A percentile compares a stretch with the other conserved stretches of the same genome.
Conservation (phyloP, 331 rosid species). For the Ulmus americana region DNA sequence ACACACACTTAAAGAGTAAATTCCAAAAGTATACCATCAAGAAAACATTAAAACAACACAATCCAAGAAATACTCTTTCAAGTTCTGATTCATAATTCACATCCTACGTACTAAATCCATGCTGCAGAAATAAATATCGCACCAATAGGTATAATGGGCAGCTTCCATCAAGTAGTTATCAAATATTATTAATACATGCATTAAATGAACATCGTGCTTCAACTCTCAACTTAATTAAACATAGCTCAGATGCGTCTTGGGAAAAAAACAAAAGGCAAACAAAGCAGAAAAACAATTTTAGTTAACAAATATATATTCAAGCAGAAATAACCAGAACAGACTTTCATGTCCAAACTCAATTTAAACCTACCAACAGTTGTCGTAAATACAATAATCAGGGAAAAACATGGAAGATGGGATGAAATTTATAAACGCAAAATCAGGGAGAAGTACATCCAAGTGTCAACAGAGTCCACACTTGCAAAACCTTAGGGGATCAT, state of each 20-base stretch:
- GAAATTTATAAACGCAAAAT: not conserved
- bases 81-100: not conserved
- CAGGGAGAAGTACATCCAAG: not conserved
- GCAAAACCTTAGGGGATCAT: too few species aligned
- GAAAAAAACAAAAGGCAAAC: not conserved
- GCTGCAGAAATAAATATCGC: conserved; percentile 1
- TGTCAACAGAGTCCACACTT: not conserved
- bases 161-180: not conserved
- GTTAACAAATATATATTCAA: conserved; percentile 4
- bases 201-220: not conserved
- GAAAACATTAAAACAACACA: not conserved
- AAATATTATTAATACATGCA: not conserved
- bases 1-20: not conserved
- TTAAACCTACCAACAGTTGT: not conserved
- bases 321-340: not conserved
- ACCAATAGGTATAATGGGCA: not conserved
- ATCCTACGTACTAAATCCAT: not conserved
- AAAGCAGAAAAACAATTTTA: not conserved
- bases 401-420: not conserved
- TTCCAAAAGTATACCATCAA: not conserved
- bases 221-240: not conserved
- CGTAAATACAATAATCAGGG: not conserved
- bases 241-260: not conserved
- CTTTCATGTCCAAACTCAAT: not conserved
- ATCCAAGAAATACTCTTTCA: conserved; percentile 3